Evolutionary conservation across 2,329 filamentous ascomycete species (phyloP), one percentile per base, ranked within the genome.

Genomic region (Cytospora piceae): DNA sequence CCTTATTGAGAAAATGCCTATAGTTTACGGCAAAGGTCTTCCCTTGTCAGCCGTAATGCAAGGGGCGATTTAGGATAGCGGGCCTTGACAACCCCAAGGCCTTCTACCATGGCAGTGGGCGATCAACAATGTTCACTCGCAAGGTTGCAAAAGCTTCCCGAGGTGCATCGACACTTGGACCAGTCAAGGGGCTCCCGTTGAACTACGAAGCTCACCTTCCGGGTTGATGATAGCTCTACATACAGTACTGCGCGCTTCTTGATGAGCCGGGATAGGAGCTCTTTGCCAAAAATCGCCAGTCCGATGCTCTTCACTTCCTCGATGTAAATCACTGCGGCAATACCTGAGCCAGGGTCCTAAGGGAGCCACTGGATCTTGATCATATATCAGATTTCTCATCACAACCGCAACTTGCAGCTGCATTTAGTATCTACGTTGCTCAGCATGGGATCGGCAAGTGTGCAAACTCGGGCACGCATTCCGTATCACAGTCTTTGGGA

Each of bases 81-180:
- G 42, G 27, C 31, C 56, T 61, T 54, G 57, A 58, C 31, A 49
- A 64, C 61, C 42, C 20, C 39, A 57, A 60, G 55, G 57, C 61
- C 37, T 39, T 27, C 27, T 53, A 52, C 54, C 46, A 61, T 55
- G 17, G 39, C 34, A 56, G 61, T 58, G 53, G 46, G 62, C 59
- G 57, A 63, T 64, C 65, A 52, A 55, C 61, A 59, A 49, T 46
- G 34, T 64, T 58, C 58, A 57, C 61, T 54, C 53, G 53, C 54
- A 67, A 46, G 57, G 58, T 61, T 65, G 58, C 62, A 67, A 34
- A 58, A 65, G 58, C 52, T 59, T 67, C 65, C 61, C 65, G 65
- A 61, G 62, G 39, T 65, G 62, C 65, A 58, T 61, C 62, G 34
- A 58, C 39, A 54, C 53, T 52, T 31, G 46, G 53, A 55, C 61